Conservation (phyloP, 2,329 filamentous ascomycete species). For the Zymoseptoria passerinii region DNA sequence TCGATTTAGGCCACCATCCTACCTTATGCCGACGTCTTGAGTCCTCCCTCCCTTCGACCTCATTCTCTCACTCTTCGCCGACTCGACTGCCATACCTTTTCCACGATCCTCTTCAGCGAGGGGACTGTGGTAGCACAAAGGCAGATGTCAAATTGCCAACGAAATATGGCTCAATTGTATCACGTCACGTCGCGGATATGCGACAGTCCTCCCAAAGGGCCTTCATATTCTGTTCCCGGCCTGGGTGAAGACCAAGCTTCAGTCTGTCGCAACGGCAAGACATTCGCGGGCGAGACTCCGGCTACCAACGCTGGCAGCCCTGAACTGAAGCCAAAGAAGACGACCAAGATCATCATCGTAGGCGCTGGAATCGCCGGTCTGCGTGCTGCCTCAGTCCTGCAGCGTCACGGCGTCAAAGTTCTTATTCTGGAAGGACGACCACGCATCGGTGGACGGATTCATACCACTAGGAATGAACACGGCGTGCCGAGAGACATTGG, state of each 20-base stretch:
- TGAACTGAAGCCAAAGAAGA: conserved; percentile 6
- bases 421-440: conserved; percentile 29
- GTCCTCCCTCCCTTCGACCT: background rate
- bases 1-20: no score
- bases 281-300: conserved; percentile 16
- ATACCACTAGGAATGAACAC: conserved; percentile 32
- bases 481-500: conserved; percentile 20
- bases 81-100: background rate
- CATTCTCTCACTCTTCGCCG: background rate
- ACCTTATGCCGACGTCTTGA: background rate
- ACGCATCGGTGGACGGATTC: conserved; percentile 33
- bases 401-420: conserved; percentile 30
- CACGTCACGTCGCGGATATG: conserved; percentile 15
- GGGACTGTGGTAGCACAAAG: background rate
- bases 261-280: conserved; percentile 13
- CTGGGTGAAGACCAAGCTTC: conserved; percentile 15
- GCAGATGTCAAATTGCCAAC: conserved; percentile 21
- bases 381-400: conserved; percentile 30
- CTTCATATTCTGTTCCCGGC: conserved; percentile 21
- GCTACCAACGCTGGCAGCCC: conserved; percentile 9
- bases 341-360: conserved; percentile 27
- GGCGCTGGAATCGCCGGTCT: conserved; percentile 32
- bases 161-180: conserved; percentile 18
- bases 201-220: conserved; percentile 14
- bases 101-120: background rate